phyloP scores from a whole-genome alignment of 2,329 filamentous ascomycete species.

The Xylariaceae sp. region DNA sequence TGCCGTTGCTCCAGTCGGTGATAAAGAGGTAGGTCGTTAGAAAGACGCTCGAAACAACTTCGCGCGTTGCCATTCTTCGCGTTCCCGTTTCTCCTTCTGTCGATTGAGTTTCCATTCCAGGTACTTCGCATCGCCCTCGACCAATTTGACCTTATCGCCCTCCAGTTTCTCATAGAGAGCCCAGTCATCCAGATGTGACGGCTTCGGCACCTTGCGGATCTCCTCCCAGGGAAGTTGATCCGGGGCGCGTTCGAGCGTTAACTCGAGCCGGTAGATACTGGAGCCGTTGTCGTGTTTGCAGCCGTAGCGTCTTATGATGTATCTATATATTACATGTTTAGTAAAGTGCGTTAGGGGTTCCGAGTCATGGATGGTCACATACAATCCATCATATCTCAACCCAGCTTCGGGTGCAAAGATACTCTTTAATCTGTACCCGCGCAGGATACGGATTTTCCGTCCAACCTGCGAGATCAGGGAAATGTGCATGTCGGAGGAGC shows the following conservation, averaged over 20 bases:
- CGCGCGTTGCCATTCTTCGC: constrained; percentile 25
- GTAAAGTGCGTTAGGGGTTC: neutral
- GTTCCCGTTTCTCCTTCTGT: constrained; percentile 27
- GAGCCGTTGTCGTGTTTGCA: constrained; percentile 37
- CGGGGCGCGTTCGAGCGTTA: constrained; percentile 42
- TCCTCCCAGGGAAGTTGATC: constrained; percentile 40
- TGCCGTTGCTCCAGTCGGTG: too few species aligned
- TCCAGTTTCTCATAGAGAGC: constrained; percentile 44
- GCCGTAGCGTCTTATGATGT: constrained; percentile 45
- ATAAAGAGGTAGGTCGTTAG: neutral
- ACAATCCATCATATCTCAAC: constrained; percentile 55
- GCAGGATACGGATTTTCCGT: constrained; percentile 46
- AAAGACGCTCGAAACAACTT: constrained; percentile 18
- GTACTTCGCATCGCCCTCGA: constrained; percentile 37
- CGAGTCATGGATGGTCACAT: constrained; percentile 26
- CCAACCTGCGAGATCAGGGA: constrained; percentile 47
- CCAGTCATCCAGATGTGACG: constrained; percentile 55
- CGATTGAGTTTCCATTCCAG: constrained; percentile 37
- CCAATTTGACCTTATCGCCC: constrained; percentile 37
- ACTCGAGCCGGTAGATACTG: constrained; percentile 39
- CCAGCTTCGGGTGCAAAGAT: constrained; percentile 47
- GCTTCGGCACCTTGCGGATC: constrained; percentile 43
- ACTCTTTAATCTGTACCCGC: constrained; percentile 47
- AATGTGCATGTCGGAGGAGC: constrained; percentile 42
- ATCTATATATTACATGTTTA: constrained; percentile 35